Conservation (phyloP, 2,329 filamentous ascomycete genomes). For the Phaeoacremonium minimum region DNA sequence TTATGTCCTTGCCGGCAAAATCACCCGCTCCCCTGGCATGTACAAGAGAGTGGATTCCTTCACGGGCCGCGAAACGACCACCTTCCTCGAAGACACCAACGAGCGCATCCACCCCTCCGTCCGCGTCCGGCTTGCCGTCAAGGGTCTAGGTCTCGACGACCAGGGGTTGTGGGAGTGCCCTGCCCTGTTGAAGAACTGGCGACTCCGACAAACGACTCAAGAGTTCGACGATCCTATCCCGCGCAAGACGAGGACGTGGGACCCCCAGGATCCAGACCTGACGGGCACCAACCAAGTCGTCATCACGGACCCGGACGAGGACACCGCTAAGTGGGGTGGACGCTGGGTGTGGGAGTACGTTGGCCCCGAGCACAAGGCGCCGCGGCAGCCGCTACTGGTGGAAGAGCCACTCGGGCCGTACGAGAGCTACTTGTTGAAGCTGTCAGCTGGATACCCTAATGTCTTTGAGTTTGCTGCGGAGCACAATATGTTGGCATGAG, state of each 20-base stretch:
- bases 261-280: conserved; percentile 11
- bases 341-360: conserved; percentile 53
- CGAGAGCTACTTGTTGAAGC: conserved; percentile 41
- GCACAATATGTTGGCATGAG: too few relatives aligned
- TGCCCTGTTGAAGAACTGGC: conserved; percentile 38
- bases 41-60: conserved; percentile 40
- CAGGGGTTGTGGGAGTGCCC: conserved; percentile 38
- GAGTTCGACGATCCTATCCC: conserved; percentile 28
- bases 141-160: conserved; percentile 47
- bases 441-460: conserved; percentile 38
- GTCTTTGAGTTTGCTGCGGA: conserved; percentile 36
- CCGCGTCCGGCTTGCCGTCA: conserved; percentile 45
- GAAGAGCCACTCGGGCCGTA: conserved; percentile 51
- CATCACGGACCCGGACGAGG: neutral
- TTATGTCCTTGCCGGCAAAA: conserved; percentile 38
- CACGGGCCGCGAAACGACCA: conserved; percentile 25
- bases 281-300: neutral
- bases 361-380: conserved; percentile 36
- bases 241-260: conserved; percentile 15
- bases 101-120: conserved; percentile 52
- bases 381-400: conserved; percentile 35
- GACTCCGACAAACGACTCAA: conserved; percentile 27
- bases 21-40: conserved; percentile 40
- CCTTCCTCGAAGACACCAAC: conserved; percentile 46
- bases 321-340: conserved; percentile 6